These are phyloP conservation scores for Tilletia setariae DNA, from an alignment of 1,284 basidiomycete species.

Conservation along the genomic window DNA sequence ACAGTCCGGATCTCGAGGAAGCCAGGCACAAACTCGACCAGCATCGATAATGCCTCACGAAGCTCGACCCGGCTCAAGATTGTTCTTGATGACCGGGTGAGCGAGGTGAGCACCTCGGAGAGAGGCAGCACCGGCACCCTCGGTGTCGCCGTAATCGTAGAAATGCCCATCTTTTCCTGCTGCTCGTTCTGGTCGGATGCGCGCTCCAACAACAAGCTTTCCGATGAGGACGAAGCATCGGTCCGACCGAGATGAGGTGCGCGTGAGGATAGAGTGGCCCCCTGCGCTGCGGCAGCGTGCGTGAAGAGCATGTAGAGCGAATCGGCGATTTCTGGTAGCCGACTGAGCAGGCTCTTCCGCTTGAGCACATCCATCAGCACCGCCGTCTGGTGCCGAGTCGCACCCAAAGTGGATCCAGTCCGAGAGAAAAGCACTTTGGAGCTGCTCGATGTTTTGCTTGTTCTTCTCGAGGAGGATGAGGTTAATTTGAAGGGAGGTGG, in stretches of 20 bases:
- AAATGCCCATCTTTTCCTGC: background rate
- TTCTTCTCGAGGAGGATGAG: background rate
- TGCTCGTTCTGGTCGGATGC: background rate
- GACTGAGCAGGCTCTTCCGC: conserved; percentile 30
- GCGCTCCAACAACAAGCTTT: background rate
- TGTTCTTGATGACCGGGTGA: conserved; percentile 31
- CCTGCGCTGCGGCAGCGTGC: conserved; percentile 17
- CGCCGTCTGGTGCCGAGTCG: background rate
- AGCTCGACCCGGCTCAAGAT: conserved; percentile 35
- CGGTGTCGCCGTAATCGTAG: background rate
- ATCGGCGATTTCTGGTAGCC: conserved; percentile 33
- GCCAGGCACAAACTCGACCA: conserved; percentile 31
- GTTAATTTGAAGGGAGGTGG: background rate
- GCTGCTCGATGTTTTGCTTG: background rate
- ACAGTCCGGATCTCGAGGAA: conserved; percentile 30
- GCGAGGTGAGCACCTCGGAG: conserved; percentile 28
- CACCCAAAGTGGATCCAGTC: background rate
- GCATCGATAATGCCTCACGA: conserved; percentile 25
- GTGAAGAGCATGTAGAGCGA: conserved; percentile 27
- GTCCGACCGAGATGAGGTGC: too few species aligned
- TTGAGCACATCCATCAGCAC: conserved; percentile 23
- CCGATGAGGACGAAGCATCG: background rate
- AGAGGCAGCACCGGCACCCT: conserved; percentile 29
- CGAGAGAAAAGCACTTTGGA: background rate
- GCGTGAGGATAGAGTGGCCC: conserved; percentile 19